These are phyloP conservation scores for Aurinia saxatilis DNA, from an alignment of 345 rosid genomes.

Conservation along the genomic window DNA sequence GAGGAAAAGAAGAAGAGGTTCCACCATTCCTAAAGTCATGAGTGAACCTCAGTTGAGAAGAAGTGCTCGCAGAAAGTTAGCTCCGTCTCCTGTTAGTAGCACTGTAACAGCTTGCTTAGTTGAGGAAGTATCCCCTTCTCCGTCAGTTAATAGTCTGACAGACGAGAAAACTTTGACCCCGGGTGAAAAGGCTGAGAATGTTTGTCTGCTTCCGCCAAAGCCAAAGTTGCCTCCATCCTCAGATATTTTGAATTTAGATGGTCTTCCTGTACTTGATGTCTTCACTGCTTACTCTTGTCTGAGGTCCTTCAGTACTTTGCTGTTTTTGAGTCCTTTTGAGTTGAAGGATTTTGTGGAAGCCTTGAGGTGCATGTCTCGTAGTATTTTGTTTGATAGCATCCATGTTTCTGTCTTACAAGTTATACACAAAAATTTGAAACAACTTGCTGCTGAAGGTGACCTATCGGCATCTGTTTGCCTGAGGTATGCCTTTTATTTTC, in stretches of 20 bases:
- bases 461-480: conserved; percentile 76
- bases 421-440: conserved; percentile 68
- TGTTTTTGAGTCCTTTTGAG: conserved; percentile 92
- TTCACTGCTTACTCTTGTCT: conserved; percentile 76
- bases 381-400: conserved; percentile 65
- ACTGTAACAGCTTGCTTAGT: conserved; percentile 14
- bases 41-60: conserved; percentile 64
- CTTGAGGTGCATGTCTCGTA: conserved; percentile 46
- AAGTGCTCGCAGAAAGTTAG: conserved; percentile 67
- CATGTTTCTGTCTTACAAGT: conserved; percentile 76
- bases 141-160: conserved; percentile 47
- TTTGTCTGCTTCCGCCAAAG: conserved; percentile 44
- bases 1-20: conserved; percentile 47
- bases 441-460: conserved; percentile 70
- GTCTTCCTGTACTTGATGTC: conserved; percentile 48
- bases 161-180: conserved; percentile 40
- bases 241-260: conserved; percentile 46
- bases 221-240: conserved; percentile 77
- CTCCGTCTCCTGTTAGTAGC: conserved; percentile 30
- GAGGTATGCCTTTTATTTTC: conserved; percentile 47
- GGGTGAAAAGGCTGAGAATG: conserved; percentile 35
- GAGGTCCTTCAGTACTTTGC: conserved; percentile 76
- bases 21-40: conserved; percentile 20
- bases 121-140: conserved; percentile 39
- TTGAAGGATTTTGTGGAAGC: conserved; percentile 78